phyloP scores from a whole-genome alignment of 1,284 basidiomycete genomes.

The Bjerkandera adusta region DNA sequence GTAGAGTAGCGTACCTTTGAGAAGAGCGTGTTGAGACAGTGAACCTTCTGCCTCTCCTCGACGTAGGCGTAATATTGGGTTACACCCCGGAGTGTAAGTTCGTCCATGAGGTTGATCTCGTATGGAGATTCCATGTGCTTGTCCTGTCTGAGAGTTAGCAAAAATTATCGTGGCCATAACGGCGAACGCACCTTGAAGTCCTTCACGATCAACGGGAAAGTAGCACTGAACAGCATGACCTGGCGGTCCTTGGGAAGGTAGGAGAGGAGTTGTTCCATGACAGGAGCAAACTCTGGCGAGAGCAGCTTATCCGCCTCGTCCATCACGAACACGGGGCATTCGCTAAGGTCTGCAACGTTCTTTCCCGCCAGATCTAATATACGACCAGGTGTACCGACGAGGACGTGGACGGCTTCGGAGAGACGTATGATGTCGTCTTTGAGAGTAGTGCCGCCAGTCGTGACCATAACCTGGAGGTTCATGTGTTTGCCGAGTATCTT shows the following conservation, averaged over 20 bases:
- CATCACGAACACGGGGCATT: conserved; percentile 97
- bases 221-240: conserved; percentile 99
- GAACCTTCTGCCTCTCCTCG: conserved; percentile 98
- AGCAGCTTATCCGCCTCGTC: conserved; percentile 99
- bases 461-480: conserved; percentile 97
- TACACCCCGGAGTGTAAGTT: conserved; percentile 96
- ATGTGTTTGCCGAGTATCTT: conserved; percentile 97
- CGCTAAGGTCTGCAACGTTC: conserved; percentile 90
- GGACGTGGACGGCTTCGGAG: conserved; percentile 89
- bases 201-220: conserved; percentile 98
- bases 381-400: conserved; percentile 96
- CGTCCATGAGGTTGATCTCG: conserved; percentile 99
- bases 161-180: conserved; percentile 1
- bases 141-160: too few species aligned
- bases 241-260: conserved; percentile 88
- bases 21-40: conserved; percentile 97
- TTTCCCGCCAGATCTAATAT: conserved; percentile 96
- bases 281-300: conserved; percentile 96
- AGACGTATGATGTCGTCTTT: conserved; percentile 97
- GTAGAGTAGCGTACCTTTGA: conserved; percentile 66
- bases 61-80: conserved; percentile 99
- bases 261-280: conserved; percentile 93
- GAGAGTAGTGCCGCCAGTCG: conserved; percentile 96
- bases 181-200: conserved; percentile 83
- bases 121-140: conserved; percentile 97